Conservation (phyloP, 345 rosid genomes). For the Euphorbia peplus region DNA sequence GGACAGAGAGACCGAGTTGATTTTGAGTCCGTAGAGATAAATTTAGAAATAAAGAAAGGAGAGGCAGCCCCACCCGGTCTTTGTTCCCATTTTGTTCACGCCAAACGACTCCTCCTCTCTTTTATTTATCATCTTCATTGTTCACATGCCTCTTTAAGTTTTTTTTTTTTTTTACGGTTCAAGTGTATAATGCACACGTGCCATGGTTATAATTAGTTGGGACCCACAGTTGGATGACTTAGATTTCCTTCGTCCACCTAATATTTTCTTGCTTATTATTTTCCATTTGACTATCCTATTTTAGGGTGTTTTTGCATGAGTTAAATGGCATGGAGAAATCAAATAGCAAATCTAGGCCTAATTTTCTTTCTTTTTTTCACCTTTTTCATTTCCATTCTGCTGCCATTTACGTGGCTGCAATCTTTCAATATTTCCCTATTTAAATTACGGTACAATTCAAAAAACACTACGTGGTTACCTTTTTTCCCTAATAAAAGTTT, state of each 20-base stretch:
- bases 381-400: not conserved
- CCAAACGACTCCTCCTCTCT: slow-evolving; percentile 28
- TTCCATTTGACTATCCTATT: slow-evolving; percentile 18
- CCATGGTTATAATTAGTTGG: slow-evolving; percentile 1
- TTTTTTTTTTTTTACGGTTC: not conserved
- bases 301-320: not conserved
- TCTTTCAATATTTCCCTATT: too few relatives aligned
- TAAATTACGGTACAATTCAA: too few relatives aligned
- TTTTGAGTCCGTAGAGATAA: too few relatives aligned
- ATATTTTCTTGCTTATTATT: slow-evolving; percentile 13
- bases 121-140: too few relatives aligned
- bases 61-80: slow-evolving; percentile 21
- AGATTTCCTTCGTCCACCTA: slow-evolving; percentile 17
- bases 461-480: too few relatives aligned
- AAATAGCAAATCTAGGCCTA: too few relatives aligned
- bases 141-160: slow-evolving; percentile 18
- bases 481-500: too few relatives aligned
- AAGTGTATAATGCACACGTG: slow-evolving; percentile 8
- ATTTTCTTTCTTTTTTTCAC: not conserved
- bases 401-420: slow-evolving; percentile 23
- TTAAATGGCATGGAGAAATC: too few relatives aligned
- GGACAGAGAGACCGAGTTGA: too few relatives aligned
- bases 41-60: too few relatives aligned
- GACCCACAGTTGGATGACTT: slow-evolving; percentile 24
- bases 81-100: slow-evolving; percentile 41